Percentiles rank a stretch among this genome's conserved stretches.
Evolutionary conservation across 2,329 filamentous ascomycete genomes (phyloP).

Genomic region (Zymoseptoria pseudotritici): DNA sequence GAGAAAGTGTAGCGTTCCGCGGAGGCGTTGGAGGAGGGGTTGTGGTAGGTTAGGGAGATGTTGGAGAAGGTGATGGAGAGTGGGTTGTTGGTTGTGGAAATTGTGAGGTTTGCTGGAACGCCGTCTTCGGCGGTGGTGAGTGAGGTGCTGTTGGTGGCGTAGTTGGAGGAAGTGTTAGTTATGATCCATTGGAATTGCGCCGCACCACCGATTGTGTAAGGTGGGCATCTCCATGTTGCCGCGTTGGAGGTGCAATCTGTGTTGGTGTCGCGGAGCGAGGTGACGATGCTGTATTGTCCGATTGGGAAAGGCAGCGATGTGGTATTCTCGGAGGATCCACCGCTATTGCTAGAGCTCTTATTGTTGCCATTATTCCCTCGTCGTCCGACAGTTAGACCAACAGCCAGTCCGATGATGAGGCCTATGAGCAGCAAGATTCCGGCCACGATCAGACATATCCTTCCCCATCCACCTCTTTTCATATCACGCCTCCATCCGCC

Average conservation of each 20-base stretch:
- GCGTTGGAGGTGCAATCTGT: slow-evolving; percentile 53
- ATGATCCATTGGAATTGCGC: slow-evolving; percentile 59
- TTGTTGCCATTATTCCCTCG: slow-evolving; percentile 7
- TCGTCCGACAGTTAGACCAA: slow-evolving; percentile 25
- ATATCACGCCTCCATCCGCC: slow-evolving; percentile 9
- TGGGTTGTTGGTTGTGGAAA: slow-evolving; percentile 48
- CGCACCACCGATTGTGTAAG: no score
- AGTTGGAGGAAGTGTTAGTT: slow-evolving; percentile 31
- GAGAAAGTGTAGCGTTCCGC: slow-evolving; percentile 54
- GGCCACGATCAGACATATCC: slow-evolving; percentile 31
- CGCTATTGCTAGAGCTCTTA: slow-evolving; percentile 1
- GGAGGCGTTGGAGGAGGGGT: slow-evolving; percentile 34
- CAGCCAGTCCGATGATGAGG: slow-evolving; percentile 34
- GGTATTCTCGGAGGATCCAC: not conserved
- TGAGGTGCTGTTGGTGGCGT: slow-evolving; percentile 44
- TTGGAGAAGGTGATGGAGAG: slow-evolving; percentile 52
- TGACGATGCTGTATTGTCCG: slow-evolving; percentile 55
- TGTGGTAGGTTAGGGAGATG: slow-evolving; percentile 43
- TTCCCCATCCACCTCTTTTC: slow-evolving; percentile 33
- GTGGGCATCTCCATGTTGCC: slow-evolving; percentile 56
- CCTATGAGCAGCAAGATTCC: slow-evolving; percentile 33
- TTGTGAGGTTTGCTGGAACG: slow-evolving; percentile 28
- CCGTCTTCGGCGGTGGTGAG: slow-evolving; percentile 46
- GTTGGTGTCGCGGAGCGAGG: slow-evolving; percentile 47
- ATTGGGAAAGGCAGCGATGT: slow-evolving; percentile 45